Evolutionary conservation across 441 rosid genomes (phyloP).

Genomic region (Gossypium aridum): DNA sequence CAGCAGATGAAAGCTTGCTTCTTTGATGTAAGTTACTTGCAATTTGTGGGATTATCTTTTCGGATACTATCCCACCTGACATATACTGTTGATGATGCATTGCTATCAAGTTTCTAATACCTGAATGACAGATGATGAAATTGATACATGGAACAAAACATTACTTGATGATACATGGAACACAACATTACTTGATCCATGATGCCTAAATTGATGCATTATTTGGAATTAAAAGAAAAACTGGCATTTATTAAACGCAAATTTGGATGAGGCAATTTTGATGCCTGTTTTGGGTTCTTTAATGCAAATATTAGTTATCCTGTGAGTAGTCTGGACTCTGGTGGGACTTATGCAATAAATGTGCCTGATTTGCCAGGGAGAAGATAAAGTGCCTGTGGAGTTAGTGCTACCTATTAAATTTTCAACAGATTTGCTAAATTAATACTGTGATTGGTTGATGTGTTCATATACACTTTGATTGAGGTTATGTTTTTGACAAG

Average conservation of each 20-base stretch:
- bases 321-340: background rate
- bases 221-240: background rate
- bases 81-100: background rate
- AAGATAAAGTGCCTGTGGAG: background rate
- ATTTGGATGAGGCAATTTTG: background rate
- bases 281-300: conserved; percentile 4
- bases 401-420: background rate
- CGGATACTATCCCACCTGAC: background rate
- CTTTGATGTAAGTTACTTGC: conserved; percentile 66
- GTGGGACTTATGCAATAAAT: background rate
- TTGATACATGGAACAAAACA: background rate
- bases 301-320: background rate
- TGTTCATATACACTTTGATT: background rate
- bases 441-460: background rate
- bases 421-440: conserved; percentile 6
- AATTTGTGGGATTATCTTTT: background rate
- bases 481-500: conserved; percentile 12
- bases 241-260: background rate
- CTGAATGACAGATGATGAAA: background rate
- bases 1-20: conserved; percentile 98
- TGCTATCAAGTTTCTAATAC: background rate
- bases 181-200: background rate
- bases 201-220: background rate
- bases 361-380: background rate
- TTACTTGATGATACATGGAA: background rate